phyloP scores from a whole-genome alignment of 495 filamentous ascomycete genomes.

The Aspergillus wentii region DNA sequence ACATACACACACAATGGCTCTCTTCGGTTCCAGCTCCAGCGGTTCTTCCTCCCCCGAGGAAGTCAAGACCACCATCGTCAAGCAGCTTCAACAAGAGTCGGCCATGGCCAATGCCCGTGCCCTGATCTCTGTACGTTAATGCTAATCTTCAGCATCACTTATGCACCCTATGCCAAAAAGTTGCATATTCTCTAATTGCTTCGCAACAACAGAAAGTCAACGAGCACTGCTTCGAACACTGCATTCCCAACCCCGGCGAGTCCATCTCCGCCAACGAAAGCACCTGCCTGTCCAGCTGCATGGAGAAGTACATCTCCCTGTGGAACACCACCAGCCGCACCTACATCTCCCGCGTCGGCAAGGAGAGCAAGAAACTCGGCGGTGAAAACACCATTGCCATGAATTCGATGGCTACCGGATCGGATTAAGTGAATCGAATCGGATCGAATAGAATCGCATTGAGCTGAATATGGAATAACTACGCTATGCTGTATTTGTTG shows the following conservation, averaged over 20 bases:
- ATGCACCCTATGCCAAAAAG: not conserved
- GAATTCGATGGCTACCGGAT: slow-evolving; percentile 21
- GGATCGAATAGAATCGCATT: too few relatives aligned
- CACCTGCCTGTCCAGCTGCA: slow-evolving; percentile 78
- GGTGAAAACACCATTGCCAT: slow-evolving; percentile 21
- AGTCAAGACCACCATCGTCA: slow-evolving; percentile 65
- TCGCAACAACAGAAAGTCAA: slow-evolving; percentile 82
- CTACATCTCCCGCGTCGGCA: slow-evolving; percentile 70
- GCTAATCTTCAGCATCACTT: too few relatives aligned
- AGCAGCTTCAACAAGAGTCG: slow-evolving; percentile 68
- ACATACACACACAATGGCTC: slow-evolving; percentile 29
- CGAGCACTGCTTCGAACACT: slow-evolving; percentile 93
- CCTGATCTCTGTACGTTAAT: slow-evolving; percentile 63
- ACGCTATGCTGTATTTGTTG: too few relatives aligned
- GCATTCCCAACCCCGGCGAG: slow-evolving; percentile 77
- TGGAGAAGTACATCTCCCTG: slow-evolving; percentile 94
- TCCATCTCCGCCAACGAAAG: slow-evolving; percentile 69
- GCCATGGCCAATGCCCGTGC: slow-evolving; percentile 69
- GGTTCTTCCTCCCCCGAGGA: slow-evolving; percentile 40
- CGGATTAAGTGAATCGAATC: too few relatives aligned
- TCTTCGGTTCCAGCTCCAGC: slow-evolving; percentile 31
- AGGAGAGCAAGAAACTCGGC: slow-evolving; percentile 44
- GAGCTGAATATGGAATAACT: too few relatives aligned
- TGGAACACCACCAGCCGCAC: slow-evolving; percentile 83
- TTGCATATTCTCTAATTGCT: not conserved